Evolutionary conservation across 2,329 filamentous ascomycete species (phyloP), one percentile per base, ranked within the genome.

Genomic region (Ophiostoma montium): DNA sequence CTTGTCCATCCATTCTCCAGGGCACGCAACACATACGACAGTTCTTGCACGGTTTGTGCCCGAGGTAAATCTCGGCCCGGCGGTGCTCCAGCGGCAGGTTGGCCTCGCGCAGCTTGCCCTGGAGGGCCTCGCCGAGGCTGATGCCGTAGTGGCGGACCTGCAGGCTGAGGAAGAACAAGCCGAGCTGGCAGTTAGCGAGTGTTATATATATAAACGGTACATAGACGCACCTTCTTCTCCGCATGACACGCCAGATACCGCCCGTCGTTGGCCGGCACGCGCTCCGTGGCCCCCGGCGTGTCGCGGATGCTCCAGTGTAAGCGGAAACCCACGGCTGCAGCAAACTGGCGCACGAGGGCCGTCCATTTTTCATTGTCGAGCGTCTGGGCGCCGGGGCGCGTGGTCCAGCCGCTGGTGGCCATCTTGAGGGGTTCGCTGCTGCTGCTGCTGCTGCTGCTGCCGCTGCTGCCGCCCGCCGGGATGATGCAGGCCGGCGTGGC

Each of bases 41-140:
- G 32, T 45, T 56, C 12, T 46, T 50, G 50, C 54, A 56, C 1
- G 54, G 53, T 23, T 46, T 53, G 35, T 54, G 54, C 3, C 54
- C 53, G 0, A 54, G 48, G 7, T 52, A 32, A 8, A 56, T 47
- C 11, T 15, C 35, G 12, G 54, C 54, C 3, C 15, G 15, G 16
- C 38, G 30, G 1, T 43, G 45, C n/a, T 30, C 9, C 12, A 38
- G 42, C 2, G 52, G 50, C 10, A 56, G 46, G 1, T 47, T 3
- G 0, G 11, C 30, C 1, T 23, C 10, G 0, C 30, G 38, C 1
- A 56, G 49, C 3, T 42, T n/a, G 23, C 54, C 54, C 0, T 44
- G 6, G 3, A 56, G 48, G 1, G 51, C 50, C 0, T 54, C 49
- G 3, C 16, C 5, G 2, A 56, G 44, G 10, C 32, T 21, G 0